Evolutionary conservation across 2,329 filamentous ascomycete genomes (phyloP), one percentile per base, ranked within the genome.

Genomic region (Talaromyces atroroseus): DNA sequence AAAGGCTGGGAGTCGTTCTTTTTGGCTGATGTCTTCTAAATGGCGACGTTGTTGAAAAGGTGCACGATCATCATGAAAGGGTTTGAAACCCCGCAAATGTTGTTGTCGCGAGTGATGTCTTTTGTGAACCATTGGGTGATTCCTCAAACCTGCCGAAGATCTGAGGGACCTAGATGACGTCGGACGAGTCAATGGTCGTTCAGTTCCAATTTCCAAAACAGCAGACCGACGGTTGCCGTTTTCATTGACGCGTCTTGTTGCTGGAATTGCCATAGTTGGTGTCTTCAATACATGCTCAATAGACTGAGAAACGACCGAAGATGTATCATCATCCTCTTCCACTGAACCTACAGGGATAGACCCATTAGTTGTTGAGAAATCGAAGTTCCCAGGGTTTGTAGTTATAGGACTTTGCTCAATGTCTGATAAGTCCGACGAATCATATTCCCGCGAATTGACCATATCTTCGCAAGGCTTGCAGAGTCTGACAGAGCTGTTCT

Each of bases 381-480:
- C 44, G 14, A 46, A 26, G 14, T 3, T 71, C 76, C 2, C 86
- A 83, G 50, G 90, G 76, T 57, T 86, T 71, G 68, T 58, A n/a
- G 88, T 21, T 81, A 84, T 66, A 83, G 88, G 65, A 87, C 89
- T 74, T 54, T 73, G 66, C 58, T 78, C 76, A 56, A 91, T 89
- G 29, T 86, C 89, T 24, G 91, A 95, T 62, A 94, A 91, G 42
- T 95, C 92, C 0, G 92, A 96, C 57, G 92, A 95, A 62, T 89
- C 89, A 66, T 96, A 91, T 59, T 95, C 88, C 47, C 92, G 87
- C 40, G 90, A 88, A 63, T 92, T 90, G 63, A 99, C 95, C 67
- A 97, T 91, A 54, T 85, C 84, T 63, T 97, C 85, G 65, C 94
- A 99, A 21, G 89, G 90, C 65, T 92, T 96, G 76, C 94, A 99